Evolutionary conservation across 2,329 filamentous ascomycete genomes (phyloP), one percentile per base, ranked within the genome.

Genomic region (Ceratocystis cacaofunesta): DNA sequence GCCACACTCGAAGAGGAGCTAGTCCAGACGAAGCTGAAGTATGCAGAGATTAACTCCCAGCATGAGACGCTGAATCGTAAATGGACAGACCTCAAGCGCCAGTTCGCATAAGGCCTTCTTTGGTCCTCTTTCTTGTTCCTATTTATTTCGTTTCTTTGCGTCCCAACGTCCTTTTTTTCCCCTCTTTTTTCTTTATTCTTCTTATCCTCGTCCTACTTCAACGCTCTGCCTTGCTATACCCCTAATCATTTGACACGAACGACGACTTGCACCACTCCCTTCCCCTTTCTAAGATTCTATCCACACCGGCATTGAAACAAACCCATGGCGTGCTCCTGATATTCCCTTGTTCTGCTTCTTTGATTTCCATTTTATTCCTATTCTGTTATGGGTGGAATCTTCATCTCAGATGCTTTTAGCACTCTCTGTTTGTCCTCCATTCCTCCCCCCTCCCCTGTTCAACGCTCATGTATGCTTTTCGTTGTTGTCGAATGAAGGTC

Each of bases 11-110:
- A 97, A 78, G 89, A 92, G 75, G 86, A 91, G 74, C 78, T 99
- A 69, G 92, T 99, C 69, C 85, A 87, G 73, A 94, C 91, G 1
- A 99, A 99, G 82, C 88, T 99, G 89, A 84, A 85, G 72, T 91
- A 92, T 78, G 94, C 94, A 65, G 90, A 96, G 88, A 82, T 90
- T 69, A 88, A 88, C 71, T 78, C 83, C 32, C 77, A 82, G 69
- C 84, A 92, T 71, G 89, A 92, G 74, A 82, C 83, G 5, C 81
- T 92, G 55, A 85, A 80, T 68, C 84, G 88, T 70, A 90, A 88
- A 77, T 92, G 88, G 88, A 84, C 82, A 62, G 89, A 92, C 70
- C 78, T 92, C 69, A 84, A 80, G 75, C 77, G 78, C 62, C 82
- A 84, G 66, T 82, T 85, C 70, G 77, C 75, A 60, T 80, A 68